Evolutionary conservation across 2,329 filamentous ascomycete genomes (phyloP), one percentile per base, ranked within the genome.

Genomic region (Penicillium sp.): DNA sequence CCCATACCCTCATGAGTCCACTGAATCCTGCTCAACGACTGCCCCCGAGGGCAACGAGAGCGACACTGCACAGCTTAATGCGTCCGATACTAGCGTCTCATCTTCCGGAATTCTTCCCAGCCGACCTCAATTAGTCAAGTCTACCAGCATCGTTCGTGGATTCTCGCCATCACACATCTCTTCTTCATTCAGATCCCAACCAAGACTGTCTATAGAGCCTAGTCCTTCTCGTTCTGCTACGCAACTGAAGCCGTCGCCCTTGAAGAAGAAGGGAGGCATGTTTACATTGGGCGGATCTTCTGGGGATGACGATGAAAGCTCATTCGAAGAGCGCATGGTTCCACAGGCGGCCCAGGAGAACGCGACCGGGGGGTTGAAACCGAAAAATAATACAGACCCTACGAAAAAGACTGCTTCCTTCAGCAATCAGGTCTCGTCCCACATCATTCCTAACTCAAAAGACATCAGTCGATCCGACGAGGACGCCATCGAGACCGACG

Each of bases 331-430:
- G 43, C 79, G 80, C 62, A 82, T 91, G 62, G 83, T 68, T 66
- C 79, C 68, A 73, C 80, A 56, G 71, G 78, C 64, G 16, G 73
- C 75, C 14, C 76, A 79, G 56, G 80, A 79, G 49, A 86, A 82
- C 70, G 81, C 80, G 3, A 71, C 86, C 2, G 78, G 85, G 43
- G 79, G 78, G 52, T 67, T 77, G 58, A 78, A 78, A 63, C 75
- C 78, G 2, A 59, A 46, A 5, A 63, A 55, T 10, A 65, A 54
- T 45, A 64, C 63, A 16, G 73, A 53, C 42, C 13, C 79, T 76
- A 67, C 68, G 49, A 90, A 89, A 78, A 96, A 96, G 81, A 85
- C 88, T 56, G 84, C 90, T 1, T 92, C 91, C 0, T 94, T 96
- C 73, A 88, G 86, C 75, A 88, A 90, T 66, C 85, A 92, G 61